phyloP scores from a whole-genome alignment of 768 basidiomycete species.

The Lactarius hengduanensis region DNA sequence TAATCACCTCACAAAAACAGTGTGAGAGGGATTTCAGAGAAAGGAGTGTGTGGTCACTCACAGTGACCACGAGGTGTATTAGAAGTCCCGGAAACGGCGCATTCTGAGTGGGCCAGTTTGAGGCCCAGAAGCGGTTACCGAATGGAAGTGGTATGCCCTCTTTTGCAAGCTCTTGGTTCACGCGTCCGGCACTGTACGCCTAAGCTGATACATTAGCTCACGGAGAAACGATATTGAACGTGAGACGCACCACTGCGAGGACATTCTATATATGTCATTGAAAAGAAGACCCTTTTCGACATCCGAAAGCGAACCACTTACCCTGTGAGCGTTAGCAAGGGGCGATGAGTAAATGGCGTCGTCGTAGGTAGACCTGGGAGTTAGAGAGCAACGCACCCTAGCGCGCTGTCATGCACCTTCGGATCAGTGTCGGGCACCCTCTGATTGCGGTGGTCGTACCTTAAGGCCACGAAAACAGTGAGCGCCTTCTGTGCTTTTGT shows the following conservation, averaged over 20 bases:
- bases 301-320: background rate
- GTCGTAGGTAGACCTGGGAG: background rate
- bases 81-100: conserved; percentile 56
- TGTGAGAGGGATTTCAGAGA: background rate
- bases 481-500: conserved; percentile 50
- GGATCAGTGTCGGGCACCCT: background rate
- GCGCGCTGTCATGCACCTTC: conserved; percentile 33
- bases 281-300: background rate
- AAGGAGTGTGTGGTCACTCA: conserved; percentile 26
- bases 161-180: conserved; percentile 64
- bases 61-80: conserved; percentile 54
- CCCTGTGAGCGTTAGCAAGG: conserved; percentile 1
- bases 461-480: conserved; percentile 57
- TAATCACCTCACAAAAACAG: conserved; percentile 39
- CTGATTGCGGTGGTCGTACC: conserved; percentile 35
- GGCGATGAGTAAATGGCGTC: background rate
- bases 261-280: conserved; percentile 19
- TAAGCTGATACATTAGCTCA: conserved; percentile 26
- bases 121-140: conserved; percentile 59
- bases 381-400: conserved; percentile 33
- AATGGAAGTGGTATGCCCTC: conserved; percentile 62
- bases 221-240: background rate
- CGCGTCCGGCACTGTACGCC: conserved; percentile 51
- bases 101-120: conserved; percentile 59
- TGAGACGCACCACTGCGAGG: conserved; percentile 10